phyloP scores from a whole-genome alignment of 768 basidiomycete species.

The Rhizopogon vesiculosus region DNA sequence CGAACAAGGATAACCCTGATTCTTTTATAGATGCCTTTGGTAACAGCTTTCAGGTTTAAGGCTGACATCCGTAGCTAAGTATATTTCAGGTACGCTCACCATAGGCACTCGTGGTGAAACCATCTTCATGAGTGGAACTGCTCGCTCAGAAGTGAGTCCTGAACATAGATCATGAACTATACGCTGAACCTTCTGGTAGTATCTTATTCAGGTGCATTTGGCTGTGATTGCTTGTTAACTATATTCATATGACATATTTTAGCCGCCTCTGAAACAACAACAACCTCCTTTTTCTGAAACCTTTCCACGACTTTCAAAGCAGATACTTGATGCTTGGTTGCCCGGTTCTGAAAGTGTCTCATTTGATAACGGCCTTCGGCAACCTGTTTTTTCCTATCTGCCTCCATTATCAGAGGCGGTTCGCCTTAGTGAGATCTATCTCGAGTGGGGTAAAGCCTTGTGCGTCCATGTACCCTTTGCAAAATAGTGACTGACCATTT shows the following conservation, averaged over 20 bases:
- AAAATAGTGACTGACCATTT: not conserved
- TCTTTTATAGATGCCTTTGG: constrained; percentile 46
- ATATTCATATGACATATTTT: not conserved
- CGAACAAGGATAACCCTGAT: constrained; percentile 34
- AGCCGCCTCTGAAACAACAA: constrained; percentile 21
- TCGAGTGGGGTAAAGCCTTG: constrained; percentile 58
- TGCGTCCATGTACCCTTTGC: constrained; percentile 26
- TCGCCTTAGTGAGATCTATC: constrained; percentile 58
- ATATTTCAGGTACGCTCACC: constrained; percentile 46
- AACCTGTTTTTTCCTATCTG: constrained; percentile 42
- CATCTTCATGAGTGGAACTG: constrained; percentile 58
- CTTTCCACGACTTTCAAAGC: constrained; percentile 35
- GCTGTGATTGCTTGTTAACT: not conserved
- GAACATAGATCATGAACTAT: not conserved
- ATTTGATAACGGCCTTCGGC: constrained; percentile 31
- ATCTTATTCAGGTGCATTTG: constrained; percentile 47
- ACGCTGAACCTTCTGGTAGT: constrained; percentile 29
- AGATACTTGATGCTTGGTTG: constrained; percentile 33
- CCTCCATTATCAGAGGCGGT: constrained; percentile 58
- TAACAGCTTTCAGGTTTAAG: constrained; percentile 9
- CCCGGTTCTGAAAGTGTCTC: constrained; percentile 27
- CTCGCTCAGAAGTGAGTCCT: constrained; percentile 57
- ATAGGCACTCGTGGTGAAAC: constrained; percentile 52
- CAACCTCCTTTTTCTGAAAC: constrained; percentile 11
- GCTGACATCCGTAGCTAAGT: not conserved